Conservation (phyloP, 495 filamentous ascomycete species). For the Glarea lozoyensis region DNA sequence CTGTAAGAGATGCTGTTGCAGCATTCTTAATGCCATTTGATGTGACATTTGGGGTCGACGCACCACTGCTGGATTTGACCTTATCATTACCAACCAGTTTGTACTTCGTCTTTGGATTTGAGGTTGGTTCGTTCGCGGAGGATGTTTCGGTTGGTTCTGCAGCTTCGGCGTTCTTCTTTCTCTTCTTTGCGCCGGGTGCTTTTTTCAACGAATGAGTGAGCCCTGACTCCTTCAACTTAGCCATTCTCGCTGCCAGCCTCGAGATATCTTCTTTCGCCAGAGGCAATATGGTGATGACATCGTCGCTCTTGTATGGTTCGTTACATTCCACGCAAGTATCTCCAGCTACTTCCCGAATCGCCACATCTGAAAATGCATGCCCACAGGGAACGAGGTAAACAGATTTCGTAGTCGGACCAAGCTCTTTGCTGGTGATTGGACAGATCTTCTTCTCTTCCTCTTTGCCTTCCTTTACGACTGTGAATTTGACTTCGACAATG, state of each 20-base stretch:
- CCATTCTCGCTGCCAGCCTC: constrained; percentile 51
- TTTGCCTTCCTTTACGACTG: constrained; percentile 32
- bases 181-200: constrained; percentile 58
- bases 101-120: constrained; percentile 9
- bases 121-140: constrained; percentile 1
- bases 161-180: constrained; percentile 36
- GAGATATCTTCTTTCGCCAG: constrained; percentile 61
- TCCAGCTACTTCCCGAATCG: constrained; percentile 65
- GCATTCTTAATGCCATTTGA: constrained; percentile 68
- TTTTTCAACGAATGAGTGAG: constrained; percentile 89
- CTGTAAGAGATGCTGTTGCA: constrained; percentile 74
- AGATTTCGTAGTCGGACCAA: constrained; percentile 70
- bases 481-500: constrained; percentile 79
- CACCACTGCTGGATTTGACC: constrained; percentile 9
- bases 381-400: constrained; percentile 94
- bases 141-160: constrained; percentile 23
- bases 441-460: constrained; percentile 51
- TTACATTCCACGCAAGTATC: constrained; percentile 57
- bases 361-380: constrained; percentile 83
- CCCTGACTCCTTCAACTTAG: constrained; percentile 56
- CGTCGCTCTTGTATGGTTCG: constrained; percentile 60
- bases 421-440: constrained; percentile 76
- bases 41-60: constrained; percentile 24
- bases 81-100: constrained; percentile 3
- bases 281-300: constrained; percentile 77